A percentile compares a stretch with the other conserved stretches of the same genome.
Conservation (phyloP, 2,329 filamentous ascomycete genomes). For the Neofusicoccum kwambonambiense region DNA sequence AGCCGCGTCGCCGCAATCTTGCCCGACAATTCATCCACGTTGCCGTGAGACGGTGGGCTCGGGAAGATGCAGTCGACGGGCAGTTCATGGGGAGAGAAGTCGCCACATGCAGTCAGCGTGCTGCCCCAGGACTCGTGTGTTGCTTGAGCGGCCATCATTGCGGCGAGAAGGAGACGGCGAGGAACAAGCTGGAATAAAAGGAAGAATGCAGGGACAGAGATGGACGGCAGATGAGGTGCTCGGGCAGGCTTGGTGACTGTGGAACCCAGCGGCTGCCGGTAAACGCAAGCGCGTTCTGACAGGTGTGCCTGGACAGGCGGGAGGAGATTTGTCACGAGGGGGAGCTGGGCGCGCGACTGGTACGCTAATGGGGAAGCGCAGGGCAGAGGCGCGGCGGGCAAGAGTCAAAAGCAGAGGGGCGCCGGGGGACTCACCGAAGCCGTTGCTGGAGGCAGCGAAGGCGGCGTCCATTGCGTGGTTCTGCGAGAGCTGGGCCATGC, state of each 20-base stretch:
- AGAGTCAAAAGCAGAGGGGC: background rate
- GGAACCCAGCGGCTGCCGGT: background rate
- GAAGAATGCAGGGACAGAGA: background rate
- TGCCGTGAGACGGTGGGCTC: background rate
- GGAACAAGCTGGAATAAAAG: background rate
- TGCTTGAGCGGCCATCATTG: conserved; percentile 3
- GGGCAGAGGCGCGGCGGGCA: background rate
- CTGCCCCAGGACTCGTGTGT: conserved; percentile 1
- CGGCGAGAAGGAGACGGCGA: background rate
- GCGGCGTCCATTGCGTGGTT: conserved; percentile 7
- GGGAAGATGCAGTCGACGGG: background rate
- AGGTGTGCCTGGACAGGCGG: background rate
- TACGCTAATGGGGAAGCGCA: background rate
- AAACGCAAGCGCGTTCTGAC: background rate
- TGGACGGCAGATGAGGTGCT: background rate
- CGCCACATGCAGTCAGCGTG: conserved; percentile 5
- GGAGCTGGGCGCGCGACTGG: background rate
- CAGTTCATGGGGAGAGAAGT: conserved; percentile 5
- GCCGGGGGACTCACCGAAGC: conserved; percentile 9
- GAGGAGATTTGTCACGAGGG: conserved; percentile 7
- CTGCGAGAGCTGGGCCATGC: conserved; percentile 13
- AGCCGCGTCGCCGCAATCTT: background rate
- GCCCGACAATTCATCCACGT: background rate
- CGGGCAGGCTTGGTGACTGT: background rate
- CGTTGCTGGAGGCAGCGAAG: conserved; percentile 5